phyloP scores from a whole-genome alignment of 208 protist genomes.

The Trypanosoma grayi region DNA sequence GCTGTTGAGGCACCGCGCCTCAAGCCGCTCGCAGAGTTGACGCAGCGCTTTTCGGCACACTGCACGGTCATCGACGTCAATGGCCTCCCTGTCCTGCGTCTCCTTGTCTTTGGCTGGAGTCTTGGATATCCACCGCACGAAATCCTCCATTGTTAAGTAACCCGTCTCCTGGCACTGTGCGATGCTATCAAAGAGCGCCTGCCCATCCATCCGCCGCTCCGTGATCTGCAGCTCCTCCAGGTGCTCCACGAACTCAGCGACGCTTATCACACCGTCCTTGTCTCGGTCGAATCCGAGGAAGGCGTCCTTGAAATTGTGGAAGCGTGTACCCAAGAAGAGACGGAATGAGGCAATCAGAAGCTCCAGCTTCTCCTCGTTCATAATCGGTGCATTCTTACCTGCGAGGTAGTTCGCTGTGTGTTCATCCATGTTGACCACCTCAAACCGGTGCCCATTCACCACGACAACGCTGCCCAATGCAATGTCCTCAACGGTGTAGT shows the following conservation, averaged over 20 bases:
- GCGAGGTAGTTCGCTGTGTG: slow-evolving; percentile 73
- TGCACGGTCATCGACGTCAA: slow-evolving; percentile 43
- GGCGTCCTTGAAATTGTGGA: slow-evolving; percentile 67
- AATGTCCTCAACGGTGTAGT: slow-evolving; percentile 71
- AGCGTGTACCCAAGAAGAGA: slow-evolving; percentile 67
- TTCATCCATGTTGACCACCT: slow-evolving; percentile 71
- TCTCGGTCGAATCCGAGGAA: slow-evolving; percentile 85
- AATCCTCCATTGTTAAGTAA: slow-evolving; percentile 68
- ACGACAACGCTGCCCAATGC: slow-evolving; percentile 60
- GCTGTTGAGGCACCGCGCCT: slow-evolving; percentile 68
- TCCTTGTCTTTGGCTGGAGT: background rate
- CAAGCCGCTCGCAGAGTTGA: slow-evolving; percentile 58
- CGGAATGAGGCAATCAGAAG: slow-evolving; percentile 61
- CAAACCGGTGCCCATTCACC: slow-evolving; percentile 69
- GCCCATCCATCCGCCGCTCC: slow-evolving; percentile 45
- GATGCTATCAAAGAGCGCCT: slow-evolving; percentile 62
- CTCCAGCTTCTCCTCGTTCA: slow-evolving; percentile 42
- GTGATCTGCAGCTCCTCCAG: slow-evolving; percentile 78
- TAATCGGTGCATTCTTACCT: slow-evolving; percentile 19
- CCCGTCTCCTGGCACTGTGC: slow-evolving; percentile 37
- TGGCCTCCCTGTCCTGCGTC: background rate
- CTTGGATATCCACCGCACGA: slow-evolving; percentile 69
- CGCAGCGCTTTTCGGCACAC: slow-evolving; percentile 47
- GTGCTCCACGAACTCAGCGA: slow-evolving; percentile 63
- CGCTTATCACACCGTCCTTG: slow-evolving; percentile 74